Base-by-base conservation (phyloP, 2,329 filamentous ascomycete genomes). In the Colletotrichum sp. region DNA sequence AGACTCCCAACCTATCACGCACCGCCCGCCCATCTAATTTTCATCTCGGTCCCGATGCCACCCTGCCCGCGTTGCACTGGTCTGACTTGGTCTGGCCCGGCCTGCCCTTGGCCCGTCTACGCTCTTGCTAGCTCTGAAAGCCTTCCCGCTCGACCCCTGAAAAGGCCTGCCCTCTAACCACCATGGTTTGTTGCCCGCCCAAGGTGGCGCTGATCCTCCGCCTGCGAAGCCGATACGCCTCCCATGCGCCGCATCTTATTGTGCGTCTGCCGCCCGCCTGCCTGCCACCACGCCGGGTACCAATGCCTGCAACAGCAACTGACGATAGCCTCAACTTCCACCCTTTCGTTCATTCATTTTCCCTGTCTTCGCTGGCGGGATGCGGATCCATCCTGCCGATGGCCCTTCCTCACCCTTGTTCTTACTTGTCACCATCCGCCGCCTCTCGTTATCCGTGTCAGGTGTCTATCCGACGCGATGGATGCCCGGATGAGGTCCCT, bases 161-260 rank as follows among this genome's bases (percentile, higher is more conserved):
- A 67, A 15, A 44, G 29, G 71, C 39, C 75, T 49, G 73, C 69
- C 49, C 64, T 68, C 61, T 36, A 66, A 19, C 39, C 63, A 34
- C 69, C 74, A 77, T 61, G 52, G 69, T 64, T 62, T 77, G 55
- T 62, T 71, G 27, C 63, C 36, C 62, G 73, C 30, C 30, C 66
- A 66, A 52, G 19, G 75, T 76, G 75, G 75, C 75, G 75, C 44
- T 77, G 62, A 62, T 64, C 65, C 72, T 76, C 67, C 32, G 68
- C 73, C 71, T 59, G 55, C 61, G 49, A 66, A 75, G 62, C 74
- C 73, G 67, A 77, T 74, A 72, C 73, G 73, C 76, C 74, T 72
- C 71, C 63, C 67, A 61, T 64, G 27, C 71, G 77, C 77, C 77
- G 77, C 77, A 78, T 77, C 75, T 78, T 78, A 76, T 77, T 76